Conservation (phyloP, 805 yeast species). For the Saccharomycopsis microspora region DNA sequence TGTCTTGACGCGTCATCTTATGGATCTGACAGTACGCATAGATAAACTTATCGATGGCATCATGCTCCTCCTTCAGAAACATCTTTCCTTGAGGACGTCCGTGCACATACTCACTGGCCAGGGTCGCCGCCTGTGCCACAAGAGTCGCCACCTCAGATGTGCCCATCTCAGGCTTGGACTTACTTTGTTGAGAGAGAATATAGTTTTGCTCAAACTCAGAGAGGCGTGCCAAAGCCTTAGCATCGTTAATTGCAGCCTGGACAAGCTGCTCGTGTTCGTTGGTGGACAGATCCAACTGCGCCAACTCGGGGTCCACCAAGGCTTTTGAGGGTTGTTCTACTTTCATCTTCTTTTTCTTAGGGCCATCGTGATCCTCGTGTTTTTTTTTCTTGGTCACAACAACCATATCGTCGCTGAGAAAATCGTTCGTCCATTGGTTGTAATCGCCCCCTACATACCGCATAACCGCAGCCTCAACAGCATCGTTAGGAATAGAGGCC, state of each 20-base stretch:
- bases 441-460: conserved; percentile 48
- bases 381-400: conserved; percentile 3
- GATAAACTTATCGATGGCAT: conserved; percentile 64
- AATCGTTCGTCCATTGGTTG: conserved; percentile 37
- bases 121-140: conserved; percentile 14
- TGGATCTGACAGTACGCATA: conserved; percentile 55
- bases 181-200: neutral
- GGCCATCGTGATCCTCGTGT: conserved; percentile 4
- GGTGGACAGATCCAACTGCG: conserved; percentile 33
- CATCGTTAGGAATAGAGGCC: conserved; percentile 20
- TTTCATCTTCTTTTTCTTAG: conserved; percentile 9
- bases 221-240: conserved; percentile 38
- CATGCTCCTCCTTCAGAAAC: conserved; percentile 56
- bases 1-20: conserved; percentile 49
- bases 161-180: neutral
- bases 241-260: conserved; percentile 60
- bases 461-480: conserved; percentile 73
- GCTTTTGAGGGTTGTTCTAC: neutral
- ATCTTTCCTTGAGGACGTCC: conserved; percentile 17
- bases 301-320: conserved; percentile 49
- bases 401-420: conserved; percentile 30
- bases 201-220: conserved; percentile 22
- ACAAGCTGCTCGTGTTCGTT: conserved; percentile 54
- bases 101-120: conserved; percentile 6
- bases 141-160: conserved; percentile 7